phyloP scores from a whole-genome alignment of 495 filamentous ascomycete genomes.

The Penicillium simplicissimum region DNA sequence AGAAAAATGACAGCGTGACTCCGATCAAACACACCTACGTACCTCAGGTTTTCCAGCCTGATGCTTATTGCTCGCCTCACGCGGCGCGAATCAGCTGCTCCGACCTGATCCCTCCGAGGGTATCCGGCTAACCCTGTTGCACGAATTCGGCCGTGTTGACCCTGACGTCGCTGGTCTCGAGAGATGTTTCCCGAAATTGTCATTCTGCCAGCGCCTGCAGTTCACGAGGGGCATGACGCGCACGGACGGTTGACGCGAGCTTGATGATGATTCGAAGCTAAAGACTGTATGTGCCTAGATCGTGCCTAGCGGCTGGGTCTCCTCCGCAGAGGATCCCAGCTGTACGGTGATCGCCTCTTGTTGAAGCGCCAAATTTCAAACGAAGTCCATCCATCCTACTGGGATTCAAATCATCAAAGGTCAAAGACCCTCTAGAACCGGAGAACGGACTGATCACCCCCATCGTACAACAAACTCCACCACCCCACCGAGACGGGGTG shows the following conservation, averaged over 20 bases:
- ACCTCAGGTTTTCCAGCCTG: constrained; percentile 2
- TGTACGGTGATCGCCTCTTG: constrained; percentile 9
- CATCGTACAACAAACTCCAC: constrained; percentile 6
- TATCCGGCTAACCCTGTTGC: constrained; percentile 13
- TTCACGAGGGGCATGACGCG: constrained; percentile 18
- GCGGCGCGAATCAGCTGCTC: constrained; percentile 13
- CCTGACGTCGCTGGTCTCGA: constrained; percentile 15
- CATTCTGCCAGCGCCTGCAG: constrained; percentile 10
- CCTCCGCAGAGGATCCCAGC: constrained; percentile 6
- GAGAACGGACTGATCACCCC: constrained; percentile 1
- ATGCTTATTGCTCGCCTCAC: constrained; percentile 12
- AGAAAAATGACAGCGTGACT: constrained; percentile 6
- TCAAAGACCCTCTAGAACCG: neutral
- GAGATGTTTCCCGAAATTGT: constrained; percentile 21
- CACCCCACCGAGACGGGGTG: constrained; percentile 11
- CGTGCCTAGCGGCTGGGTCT: constrained; percentile 19
- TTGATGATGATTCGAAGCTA: constrained; percentile 25
- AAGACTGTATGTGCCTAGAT: constrained; percentile 26
- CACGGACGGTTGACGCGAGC: constrained; percentile 26
- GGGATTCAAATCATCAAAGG: neutral
- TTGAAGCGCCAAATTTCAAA: constrained; percentile 12
- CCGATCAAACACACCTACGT: constrained; percentile 9
- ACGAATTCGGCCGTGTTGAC: neutral
- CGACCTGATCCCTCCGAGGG: constrained; percentile 3
- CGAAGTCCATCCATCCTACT: constrained; percentile 1